Percentiles rank a stretch among this genome's conserved stretches.
Conservation (phyloP, 1,284 basidiomycete species). For the Caloboletus firmus region DNA sequence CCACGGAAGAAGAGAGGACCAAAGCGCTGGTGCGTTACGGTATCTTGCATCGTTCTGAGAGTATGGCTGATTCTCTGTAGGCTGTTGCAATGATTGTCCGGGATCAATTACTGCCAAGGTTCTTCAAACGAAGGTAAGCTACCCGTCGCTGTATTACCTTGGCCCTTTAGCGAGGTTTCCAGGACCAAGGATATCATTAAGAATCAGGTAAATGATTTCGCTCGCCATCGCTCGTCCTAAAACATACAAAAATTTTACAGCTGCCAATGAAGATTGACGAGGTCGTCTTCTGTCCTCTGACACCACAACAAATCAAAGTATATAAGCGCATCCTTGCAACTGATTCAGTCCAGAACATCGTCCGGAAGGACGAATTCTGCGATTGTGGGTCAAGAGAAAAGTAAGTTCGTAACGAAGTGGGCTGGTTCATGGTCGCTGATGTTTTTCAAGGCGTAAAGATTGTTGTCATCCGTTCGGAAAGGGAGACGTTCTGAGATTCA, state of each 20-base stretch:
- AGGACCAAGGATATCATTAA: conserved; percentile 84
- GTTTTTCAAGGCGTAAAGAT: conserved; percentile 50
- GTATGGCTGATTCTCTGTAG: conserved; percentile 31
- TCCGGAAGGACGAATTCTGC: conserved; percentile 68
- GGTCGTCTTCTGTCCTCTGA: conserved; percentile 88
- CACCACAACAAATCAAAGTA: conserved; percentile 60
- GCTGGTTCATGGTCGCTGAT: conserved; percentile 1
- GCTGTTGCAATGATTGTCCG: conserved; percentile 59
- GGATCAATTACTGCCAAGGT: conserved; percentile 67
- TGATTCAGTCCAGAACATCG: conserved; percentile 62
- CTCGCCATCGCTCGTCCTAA: background rate
- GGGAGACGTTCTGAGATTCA: conserved; percentile 69
- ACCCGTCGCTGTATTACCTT: background rate
- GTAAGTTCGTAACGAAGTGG: conserved; percentile 38
- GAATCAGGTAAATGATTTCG: conserved; percentile 48
- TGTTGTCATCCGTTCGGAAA: conserved; percentile 65
- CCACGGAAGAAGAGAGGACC: conserved; percentile 61
- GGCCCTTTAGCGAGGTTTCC: conserved; percentile 3
- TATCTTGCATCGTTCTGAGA: background rate
- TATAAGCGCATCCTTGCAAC: conserved; percentile 70
- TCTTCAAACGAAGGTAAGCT: conserved; percentile 74
- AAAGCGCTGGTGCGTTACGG: conserved; percentile 48
- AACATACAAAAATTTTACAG: conserved; percentile 37
- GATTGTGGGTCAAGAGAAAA: conserved; percentile 60
- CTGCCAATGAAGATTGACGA: conserved; percentile 81